Evolutionary conservation across 2,329 filamentous ascomycete species (phyloP), one percentile per base, ranked within the genome.

Genomic region (Bipolaris bicolor): DNA sequence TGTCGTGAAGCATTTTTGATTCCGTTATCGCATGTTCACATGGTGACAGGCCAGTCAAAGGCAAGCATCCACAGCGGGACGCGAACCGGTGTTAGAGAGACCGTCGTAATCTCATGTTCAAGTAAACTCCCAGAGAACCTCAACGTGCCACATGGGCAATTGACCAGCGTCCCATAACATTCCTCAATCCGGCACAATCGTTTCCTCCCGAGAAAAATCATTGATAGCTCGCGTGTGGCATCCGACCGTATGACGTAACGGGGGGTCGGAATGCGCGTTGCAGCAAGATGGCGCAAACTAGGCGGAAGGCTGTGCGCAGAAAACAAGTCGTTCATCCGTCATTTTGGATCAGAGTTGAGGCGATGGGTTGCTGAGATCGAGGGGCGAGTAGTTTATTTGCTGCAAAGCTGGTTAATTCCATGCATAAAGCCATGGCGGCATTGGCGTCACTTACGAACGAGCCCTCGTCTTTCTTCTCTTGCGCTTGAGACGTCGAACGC

Each of bases 401-500:
- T 80, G 64, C 7, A n/a, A 40, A 7, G 13, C 22, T 15, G 61
- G 61, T 67, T 54, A 69, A 65, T 47, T 11, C 31, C n/a, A 11
- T 20, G 11, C 10, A 37, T 20, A 15, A 20, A 31, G 33, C 39
- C 10, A 22, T 31, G 18, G 29, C 26, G 46, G 11, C 31, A 11
- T 40, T 40, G 56, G 29, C 39, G 64, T 20, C 7, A 83, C 92
- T 87, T 87, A 98, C 95, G 89, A 93, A 85, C 95, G 86, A 77
- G 94, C 95, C 82, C 95, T 89, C 85, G 95, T 97, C 94, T 99
- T 99, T 92, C 95, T 96, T 86, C 95, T 92, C 93, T 99, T 99
- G 81, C 93, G 90, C 90, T 98, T 98, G 83, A 99, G 92, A 83
- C 95, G 90, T 78, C 95, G 88, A 84, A 97, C 93, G 82, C 95